Evolutionary conservation across 106 monocot species (phyloP), one percentile per base, ranked within the genome.

Genomic region (Hemerocallis citrina): DNA sequence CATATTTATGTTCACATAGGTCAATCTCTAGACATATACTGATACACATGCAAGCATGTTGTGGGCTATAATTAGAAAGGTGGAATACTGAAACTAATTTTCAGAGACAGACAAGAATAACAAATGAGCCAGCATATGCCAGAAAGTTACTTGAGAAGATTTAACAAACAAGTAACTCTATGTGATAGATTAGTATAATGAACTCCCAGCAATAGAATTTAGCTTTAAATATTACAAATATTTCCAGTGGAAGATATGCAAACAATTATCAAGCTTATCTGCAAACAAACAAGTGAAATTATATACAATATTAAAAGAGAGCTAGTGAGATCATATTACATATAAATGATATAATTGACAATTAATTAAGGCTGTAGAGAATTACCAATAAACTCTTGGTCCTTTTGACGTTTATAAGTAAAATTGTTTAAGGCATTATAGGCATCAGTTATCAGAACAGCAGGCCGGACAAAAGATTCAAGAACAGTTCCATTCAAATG

Each of bases 381-480:
- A 32, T 20, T 82, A 98, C 96, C 96, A 58, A 91, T 29, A 62
- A 98, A 98, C 52, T 98, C 91, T 57, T 91, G 91, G 41, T 98
- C 96, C 59, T 75, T 84, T 68, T 91, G 90, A 19, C 96, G 81
- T 63, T 88, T 91, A 57, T 84, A 79, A 62, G 81, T 65, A 45
- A 88, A 91, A 80, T 88, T 91, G 61, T 91, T 98, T 43, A 98
- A 62, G 36, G 91, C 96, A 75, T 98, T 98, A 65, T 74, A 98
- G 52, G 96, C 96, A 85, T 98, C 96, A 28, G 96, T 91, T 72
- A 98, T 98, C 34, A 98, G 70, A 72, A 98, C 96, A 75, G 96
- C 96, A 61, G 96, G 96, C 12, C 96, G 75, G 16, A 85, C 91
- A 84, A 98, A 91, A 64, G 96, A 98, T 79, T 91, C 87, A 51